These are phyloP conservation scores for Botrytis fabae DNA, from an alignment of 2,329 filamentous ascomycete genomes.

Conservation along the genomic window DNA sequence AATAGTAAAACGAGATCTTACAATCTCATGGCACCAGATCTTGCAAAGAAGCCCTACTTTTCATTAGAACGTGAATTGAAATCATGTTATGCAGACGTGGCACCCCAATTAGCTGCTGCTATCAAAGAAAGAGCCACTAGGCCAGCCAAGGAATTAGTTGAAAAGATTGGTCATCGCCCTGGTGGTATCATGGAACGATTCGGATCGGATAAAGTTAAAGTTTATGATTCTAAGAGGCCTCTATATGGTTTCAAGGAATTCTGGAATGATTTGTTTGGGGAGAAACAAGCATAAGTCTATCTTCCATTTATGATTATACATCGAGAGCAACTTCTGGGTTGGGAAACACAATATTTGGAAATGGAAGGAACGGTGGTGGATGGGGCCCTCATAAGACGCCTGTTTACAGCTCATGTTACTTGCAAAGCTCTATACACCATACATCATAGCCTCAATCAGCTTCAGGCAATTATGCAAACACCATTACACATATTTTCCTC, in stretches of 20 bases:
- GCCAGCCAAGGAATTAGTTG: slow-evolving; percentile 45
- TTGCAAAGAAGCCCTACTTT: slow-evolving; percentile 93
- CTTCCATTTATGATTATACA: neutral
- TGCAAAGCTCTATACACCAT: neutral
- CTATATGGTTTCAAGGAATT: slow-evolving; percentile 87
- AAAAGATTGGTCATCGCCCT: slow-evolving; percentile 46
- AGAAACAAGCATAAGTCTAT: slow-evolving; percentile 24
- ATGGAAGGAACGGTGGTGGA: neutral
- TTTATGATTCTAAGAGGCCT: slow-evolving; percentile 73
- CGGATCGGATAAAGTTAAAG: slow-evolving; percentile 53
- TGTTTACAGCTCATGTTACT: neutral
- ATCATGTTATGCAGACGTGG: slow-evolving; percentile 82
- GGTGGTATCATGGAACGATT: slow-evolving; percentile 64
- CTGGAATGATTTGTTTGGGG: slow-evolving; percentile 73
- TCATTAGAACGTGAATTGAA: slow-evolving; percentile 78
- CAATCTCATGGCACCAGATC: slow-evolving; percentile 89
- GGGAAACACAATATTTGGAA: neutral
- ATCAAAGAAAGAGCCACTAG: slow-evolving; percentile 67
- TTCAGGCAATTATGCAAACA: neutral
- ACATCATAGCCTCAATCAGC: neutral
- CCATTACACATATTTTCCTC: neutral
- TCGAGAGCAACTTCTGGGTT: neutral
- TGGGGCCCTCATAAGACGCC: neutral
- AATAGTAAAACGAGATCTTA: slow-evolving; percentile 83
- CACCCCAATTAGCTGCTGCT: slow-evolving; percentile 69